Conservation (phyloP, 2,329 filamentous ascomycete species). For the Hypomyces perniciosus region DNA sequence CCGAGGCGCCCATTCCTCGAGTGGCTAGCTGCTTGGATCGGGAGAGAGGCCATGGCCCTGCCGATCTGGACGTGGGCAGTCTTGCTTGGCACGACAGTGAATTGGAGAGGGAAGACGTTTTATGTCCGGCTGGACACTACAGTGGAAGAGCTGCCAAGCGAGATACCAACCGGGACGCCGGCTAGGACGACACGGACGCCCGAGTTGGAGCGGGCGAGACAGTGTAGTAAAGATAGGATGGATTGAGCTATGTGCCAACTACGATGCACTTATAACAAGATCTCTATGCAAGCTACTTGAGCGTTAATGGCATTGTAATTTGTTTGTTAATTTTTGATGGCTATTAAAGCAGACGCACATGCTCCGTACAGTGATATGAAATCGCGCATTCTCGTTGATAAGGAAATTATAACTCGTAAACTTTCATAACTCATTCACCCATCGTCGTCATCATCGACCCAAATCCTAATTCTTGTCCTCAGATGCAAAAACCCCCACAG, state of each 20-base stretch:
- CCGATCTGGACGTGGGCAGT: constrained; percentile 91
- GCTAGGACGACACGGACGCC: constrained; percentile 14
- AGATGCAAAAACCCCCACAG: constrained; percentile 3
- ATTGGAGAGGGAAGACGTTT: constrained; percentile 81
- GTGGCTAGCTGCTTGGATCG: constrained; percentile 81
- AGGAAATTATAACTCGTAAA: too few species aligned
- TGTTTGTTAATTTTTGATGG: too few species aligned
- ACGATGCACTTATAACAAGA: too few species aligned
- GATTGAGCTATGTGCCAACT: constrained; percentile 13
- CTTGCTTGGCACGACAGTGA: constrained; percentile 77
- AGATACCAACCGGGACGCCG: constrained; percentile 18
- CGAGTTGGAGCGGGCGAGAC: constrained; percentile 18
- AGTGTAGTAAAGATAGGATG: constrained; percentile 21
- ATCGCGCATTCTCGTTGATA: too few species aligned
- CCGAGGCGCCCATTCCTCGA: constrained; percentile 53
- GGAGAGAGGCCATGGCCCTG: constrained; percentile 72
- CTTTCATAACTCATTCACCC: too few species aligned
- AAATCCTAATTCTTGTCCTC: background rate
- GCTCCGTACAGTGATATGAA: too few species aligned
- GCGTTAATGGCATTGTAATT: too few species aligned
- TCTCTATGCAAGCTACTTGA: background rate
- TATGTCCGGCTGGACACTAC: constrained; percentile 78
- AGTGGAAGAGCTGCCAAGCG: constrained; percentile 45
- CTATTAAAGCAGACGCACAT: too few species aligned
- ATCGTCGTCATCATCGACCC: too few species aligned